A percentile compares a stretch with the other conserved stretches of the same genome.
phyloP scores from a whole-genome alignment of 2,329 filamentous ascomycete species.

The Monosporascus cannonballus region DNA sequence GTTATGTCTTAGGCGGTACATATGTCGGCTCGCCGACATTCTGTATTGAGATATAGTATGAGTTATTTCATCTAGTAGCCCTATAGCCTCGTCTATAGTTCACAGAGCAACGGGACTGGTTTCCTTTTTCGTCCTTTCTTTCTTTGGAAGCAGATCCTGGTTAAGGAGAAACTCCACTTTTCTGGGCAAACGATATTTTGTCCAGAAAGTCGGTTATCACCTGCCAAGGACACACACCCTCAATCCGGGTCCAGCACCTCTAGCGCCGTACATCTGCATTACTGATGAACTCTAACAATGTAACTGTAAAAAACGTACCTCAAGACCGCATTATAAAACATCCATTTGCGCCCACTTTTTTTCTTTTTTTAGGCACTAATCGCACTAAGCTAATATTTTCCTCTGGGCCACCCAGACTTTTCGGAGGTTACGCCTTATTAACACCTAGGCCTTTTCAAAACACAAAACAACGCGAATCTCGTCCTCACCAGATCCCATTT shows the following conservation, averaged over 20 bases:
- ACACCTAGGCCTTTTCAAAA: constrained; percentile 13
- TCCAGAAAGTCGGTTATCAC: no score
- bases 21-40: no score
- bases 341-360: constrained; percentile 20
- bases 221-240: no score
- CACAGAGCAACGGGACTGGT: no score
- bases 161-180: no score
- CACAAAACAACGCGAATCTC: constrained; percentile 13
- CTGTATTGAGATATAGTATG: no score
- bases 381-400: constrained; percentile 19
- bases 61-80: no score
- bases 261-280: neutral
- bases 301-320: constrained; percentile 12
- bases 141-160: no score
- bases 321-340: constrained; percentile 23
- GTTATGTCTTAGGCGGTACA: no score
- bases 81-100: no score
- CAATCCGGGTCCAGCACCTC: neutral
- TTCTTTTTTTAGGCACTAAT: constrained; percentile 24
- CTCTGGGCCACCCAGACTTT: constrained; percentile 19
- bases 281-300: neutral
- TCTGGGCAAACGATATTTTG: no score
- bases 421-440: constrained; percentile 14
- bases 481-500: constrained; percentile 13
- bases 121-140: no score